These are phyloP conservation scores for Ormosia emarginata DNA, from an alignment of 306 rosid genomes.

Conservation along the genomic window DNA sequence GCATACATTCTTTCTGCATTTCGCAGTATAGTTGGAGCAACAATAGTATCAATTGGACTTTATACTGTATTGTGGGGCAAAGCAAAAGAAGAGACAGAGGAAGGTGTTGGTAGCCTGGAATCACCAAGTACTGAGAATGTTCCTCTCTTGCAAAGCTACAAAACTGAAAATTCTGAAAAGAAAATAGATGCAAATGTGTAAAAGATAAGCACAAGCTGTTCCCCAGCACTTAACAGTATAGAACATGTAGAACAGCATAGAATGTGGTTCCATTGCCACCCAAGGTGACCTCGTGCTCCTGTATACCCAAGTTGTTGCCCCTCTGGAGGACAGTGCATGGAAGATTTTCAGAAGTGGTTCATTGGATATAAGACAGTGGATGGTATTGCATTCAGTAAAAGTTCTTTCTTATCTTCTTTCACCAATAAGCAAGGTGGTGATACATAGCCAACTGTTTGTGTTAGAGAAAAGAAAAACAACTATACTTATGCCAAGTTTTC, in stretches of 20 bases:
- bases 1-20: not conserved
- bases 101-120: conserved; percentile 34
- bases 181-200: not conserved
- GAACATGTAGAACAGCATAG: not conserved
- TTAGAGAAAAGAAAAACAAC: not conserved
- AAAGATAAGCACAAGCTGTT: not conserved
- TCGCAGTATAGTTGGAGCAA: conserved; percentile 77
- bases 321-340: not conserved
- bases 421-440: not conserved
- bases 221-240: not conserved
- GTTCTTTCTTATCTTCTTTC: not conserved
- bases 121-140: conserved; percentile 47
- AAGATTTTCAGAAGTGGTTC: not conserved
- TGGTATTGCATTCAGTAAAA: not conserved
- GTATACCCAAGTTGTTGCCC: not conserved
- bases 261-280: not conserved
- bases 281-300: not conserved
- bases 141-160: conserved; percentile 61
- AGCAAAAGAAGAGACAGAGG: conserved; percentile 52
- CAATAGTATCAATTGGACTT: conserved; percentile 72
- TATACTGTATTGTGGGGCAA: conserved; percentile 91
- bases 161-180: not conserved
- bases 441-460: not conserved
- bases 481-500: not conserved
- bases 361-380: not conserved